A percentile compares a stretch with the other conserved stretches of the same genome.
Conservation (phyloP, 352 stramenopile species). For the Globisporangium orthogonon region DNA sequence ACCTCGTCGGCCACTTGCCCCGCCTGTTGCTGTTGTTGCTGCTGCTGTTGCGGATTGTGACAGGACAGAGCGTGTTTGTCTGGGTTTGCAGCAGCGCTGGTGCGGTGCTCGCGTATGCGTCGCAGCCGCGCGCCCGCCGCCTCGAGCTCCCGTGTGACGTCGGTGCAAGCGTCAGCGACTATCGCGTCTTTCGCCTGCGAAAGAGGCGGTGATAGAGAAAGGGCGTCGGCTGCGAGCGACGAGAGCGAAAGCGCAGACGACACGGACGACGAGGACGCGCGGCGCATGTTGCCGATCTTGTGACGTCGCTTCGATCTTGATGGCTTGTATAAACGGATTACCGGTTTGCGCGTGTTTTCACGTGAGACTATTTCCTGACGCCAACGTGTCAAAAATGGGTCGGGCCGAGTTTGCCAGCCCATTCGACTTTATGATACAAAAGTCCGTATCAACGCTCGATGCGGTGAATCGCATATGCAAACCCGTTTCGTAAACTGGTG, state of each 20-base stretch:
- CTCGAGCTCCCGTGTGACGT: slow-evolving; percentile 34
- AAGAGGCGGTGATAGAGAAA: no score
- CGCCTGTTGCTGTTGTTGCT: slow-evolving; percentile 23
- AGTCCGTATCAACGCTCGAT: not conserved
- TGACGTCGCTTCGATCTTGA: not conserved
- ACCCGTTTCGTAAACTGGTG: slow-evolving; percentile 1
- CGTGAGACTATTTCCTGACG: not conserved
- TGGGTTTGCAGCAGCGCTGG: not conserved
- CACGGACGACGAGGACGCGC: not conserved
- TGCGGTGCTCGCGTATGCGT: slow-evolving; percentile 14
- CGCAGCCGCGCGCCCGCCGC: slow-evolving; percentile 30
- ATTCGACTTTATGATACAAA: not conserved
- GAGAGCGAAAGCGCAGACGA: slow-evolving; percentile 17
- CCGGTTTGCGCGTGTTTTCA: not conserved
- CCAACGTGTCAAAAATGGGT: not conserved
- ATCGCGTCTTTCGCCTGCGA: slow-evolving; percentile 1
- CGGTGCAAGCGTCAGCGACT: slow-evolving; percentile 26
- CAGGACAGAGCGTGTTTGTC: slow-evolving; percentile 1
- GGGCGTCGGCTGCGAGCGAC: slow-evolving; percentile 1
- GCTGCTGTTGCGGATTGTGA: slow-evolving; percentile 4
- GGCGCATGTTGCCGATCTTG: not conserved
- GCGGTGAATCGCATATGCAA: not conserved
- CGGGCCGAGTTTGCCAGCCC: not conserved
- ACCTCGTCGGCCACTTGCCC: slow-evolving; percentile 47
- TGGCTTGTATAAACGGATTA: no score